Percentiles rank a stretch among this genome's conserved stretches.
Evolutionary conservation across 83 land plant species (phyloP).

Genomic region (Thuja plicata): DNA sequence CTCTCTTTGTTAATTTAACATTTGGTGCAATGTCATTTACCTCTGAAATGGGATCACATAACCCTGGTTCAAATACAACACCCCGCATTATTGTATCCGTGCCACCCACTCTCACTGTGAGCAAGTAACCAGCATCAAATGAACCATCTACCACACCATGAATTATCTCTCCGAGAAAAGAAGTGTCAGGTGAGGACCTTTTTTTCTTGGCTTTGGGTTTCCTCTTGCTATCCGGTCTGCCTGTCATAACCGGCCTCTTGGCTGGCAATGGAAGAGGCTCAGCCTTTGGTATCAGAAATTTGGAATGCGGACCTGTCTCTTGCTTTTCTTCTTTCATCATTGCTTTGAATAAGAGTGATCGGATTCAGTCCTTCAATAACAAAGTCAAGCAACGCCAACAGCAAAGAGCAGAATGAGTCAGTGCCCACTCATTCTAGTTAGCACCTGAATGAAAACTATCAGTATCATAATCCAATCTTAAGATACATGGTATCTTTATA

Average conservation of each 20-base stretch:
- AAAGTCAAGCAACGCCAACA: not conserved
- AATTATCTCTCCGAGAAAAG: conserved; percentile 22
- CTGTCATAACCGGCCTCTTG: not conserved
- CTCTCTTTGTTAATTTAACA: conserved; percentile 13
- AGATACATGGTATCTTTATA: not conserved
- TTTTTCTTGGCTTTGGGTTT: conserved; percentile 15
- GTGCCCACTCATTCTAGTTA: not conserved
- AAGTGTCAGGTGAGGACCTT: not conserved
- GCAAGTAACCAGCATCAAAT: conserved; percentile 32
- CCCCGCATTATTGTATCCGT: conserved; percentile 26
- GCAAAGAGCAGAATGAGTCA: not conserved
- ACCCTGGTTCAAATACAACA: conserved; percentile 23
- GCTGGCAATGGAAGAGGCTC: not conserved
- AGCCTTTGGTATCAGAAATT: not conserved
- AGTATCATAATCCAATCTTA: not conserved
- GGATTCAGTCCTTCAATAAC: not conserved
- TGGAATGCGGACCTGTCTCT: not conserved
- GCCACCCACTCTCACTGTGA: conserved; percentile 26
- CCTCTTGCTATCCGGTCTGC: conserved; percentile 12
- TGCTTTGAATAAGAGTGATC: not conserved
- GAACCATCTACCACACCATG: conserved; percentile 29
- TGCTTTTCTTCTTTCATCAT: conserved; percentile 10
- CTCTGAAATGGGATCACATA: conserved; percentile 21
- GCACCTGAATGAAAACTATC: conserved; percentile 11
- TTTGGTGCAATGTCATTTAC: conserved; percentile 28